Conservation (phyloP, 2,329 filamentous ascomycete species). For the Venturia nashicola region DNA sequence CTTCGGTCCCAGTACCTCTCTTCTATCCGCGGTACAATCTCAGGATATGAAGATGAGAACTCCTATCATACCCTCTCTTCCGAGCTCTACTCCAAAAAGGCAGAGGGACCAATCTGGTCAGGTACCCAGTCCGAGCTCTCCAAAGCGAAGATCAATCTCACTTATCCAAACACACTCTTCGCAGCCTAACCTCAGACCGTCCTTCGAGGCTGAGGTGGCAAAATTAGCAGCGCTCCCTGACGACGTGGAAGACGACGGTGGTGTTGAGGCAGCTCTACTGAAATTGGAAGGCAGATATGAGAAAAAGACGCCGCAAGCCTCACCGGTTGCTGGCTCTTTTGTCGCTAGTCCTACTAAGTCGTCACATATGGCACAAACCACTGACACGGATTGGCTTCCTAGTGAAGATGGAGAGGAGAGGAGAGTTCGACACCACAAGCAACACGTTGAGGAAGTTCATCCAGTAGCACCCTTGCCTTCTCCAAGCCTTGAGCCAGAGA, state of each 20-base stretch:
- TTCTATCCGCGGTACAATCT: neutral
- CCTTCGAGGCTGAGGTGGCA: slow-evolving; percentile 80
- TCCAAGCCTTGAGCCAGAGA: slow-evolving; percentile 4
- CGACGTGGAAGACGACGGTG: slow-evolving; percentile 60
- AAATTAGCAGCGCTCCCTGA: slow-evolving; percentile 82
- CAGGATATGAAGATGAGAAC: neutral
- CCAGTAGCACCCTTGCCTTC: slow-evolving; percentile 10
- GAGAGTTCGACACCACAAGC: slow-evolving; percentile 5
- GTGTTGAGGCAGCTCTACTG: slow-evolving; percentile 80
- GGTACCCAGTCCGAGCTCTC: neutral
- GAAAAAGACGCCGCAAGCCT: slow-evolving; percentile 27
- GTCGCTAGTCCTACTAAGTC: neutral
- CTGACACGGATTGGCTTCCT: neutral
- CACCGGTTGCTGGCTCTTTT: slow-evolving; percentile 19
- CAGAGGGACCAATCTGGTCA: neutral
- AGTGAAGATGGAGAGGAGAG: neutral
- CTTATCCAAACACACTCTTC: slow-evolving; percentile 41
- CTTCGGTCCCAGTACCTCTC: slow-evolving; percentile 15
- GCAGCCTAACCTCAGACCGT: slow-evolving; percentile 45
- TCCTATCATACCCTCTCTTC: neutral
- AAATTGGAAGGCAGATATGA: slow-evolving; percentile 85
- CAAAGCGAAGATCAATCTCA: slow-evolving; percentile 24
- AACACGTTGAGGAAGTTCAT: slow-evolving; percentile 10
- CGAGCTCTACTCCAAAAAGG: neutral
- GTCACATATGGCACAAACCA: neutral